Base-by-base conservation (phyloP, 495 filamentous ascomycete species). In the Neurospora pannonica region DNA sequence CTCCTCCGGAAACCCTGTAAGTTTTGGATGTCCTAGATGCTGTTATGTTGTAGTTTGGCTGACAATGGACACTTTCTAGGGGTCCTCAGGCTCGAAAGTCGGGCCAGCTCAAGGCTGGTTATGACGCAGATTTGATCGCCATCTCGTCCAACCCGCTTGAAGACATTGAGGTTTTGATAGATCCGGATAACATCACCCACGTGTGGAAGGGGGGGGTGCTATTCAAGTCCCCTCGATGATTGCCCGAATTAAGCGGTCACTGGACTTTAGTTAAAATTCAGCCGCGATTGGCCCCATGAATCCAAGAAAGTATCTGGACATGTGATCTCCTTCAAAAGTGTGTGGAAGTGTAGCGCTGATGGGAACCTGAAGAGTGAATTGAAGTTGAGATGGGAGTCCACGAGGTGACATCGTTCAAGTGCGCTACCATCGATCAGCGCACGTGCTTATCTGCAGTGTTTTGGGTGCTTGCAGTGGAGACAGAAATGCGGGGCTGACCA, bases 111-210 rank as follows among this genome's bases (percentile, higher is more conserved):
- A 84, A 83, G 75, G 83, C 70, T 3, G 85, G 85, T 2, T 88
- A 82, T 70, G 85, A 87, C 67, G 86, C 86, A 5, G 86, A 88
- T 76, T 72, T 88, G 9, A 84, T 88, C 67, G 86, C 83, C 10
- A 72, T 88, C 70, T 54, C 78, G 21, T 73, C 77, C 72, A 86
- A 85, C 75, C 85, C 86, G 5, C 79, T 87, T 5, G 81, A 84
- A 0, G 83, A 88, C 76, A 81, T 88, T 38, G 80, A 79, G 73
- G 76, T 87, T 21, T 72, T 87, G 37, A 79, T 81, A 39, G 76
- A 84, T 5, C 78, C 82, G 62, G 72, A 80, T 21, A 86, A 83
- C 60, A 82, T 88, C 71, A 81, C 75, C 0, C 82, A 81, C 81
- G 84, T 87, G 48, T 88, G 85, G 84, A 85, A 85, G 38, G 83